Percentiles rank a stretch among this genome's conserved stretches.
Conservation (phyloP, 768 basidiomycete genomes). For the Amanita exitialis region DNA sequence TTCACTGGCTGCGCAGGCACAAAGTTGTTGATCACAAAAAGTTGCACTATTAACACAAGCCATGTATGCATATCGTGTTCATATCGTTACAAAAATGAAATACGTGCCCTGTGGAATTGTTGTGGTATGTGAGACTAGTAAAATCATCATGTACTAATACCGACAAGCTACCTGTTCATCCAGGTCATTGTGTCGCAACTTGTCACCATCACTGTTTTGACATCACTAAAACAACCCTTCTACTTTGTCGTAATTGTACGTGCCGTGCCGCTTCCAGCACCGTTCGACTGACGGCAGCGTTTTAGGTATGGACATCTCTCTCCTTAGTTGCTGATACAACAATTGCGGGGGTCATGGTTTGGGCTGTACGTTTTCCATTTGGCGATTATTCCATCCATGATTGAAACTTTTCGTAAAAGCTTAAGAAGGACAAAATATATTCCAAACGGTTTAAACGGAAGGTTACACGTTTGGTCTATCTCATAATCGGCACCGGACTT, state of each 20-base stretch:
- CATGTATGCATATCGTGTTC: constrained; percentile 22
- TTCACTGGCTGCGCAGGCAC: neutral
- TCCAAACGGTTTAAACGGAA: constrained; percentile 16
- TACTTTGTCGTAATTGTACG: neutral
- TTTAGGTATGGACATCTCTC: constrained; percentile 19
- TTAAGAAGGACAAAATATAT: constrained; percentile 15
- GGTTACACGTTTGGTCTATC: constrained; percentile 18
- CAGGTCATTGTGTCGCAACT: neutral
- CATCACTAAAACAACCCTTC: neutral
- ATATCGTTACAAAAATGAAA: constrained; percentile 15
- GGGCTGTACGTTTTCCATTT: constrained; percentile 15
- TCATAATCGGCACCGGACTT: constrained; percentile 24
- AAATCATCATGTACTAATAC: too few relatives aligned
- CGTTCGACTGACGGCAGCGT: neutral
- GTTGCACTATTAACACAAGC: neutral
- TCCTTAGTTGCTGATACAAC: constrained; percentile 20
- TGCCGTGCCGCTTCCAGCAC: neutral
- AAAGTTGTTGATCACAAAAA: neutral
- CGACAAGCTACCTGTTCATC: neutral
- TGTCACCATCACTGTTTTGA: neutral
- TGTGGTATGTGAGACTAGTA: neutral
- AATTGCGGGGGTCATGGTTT: constrained; percentile 21
- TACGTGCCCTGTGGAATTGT: constrained; percentile 6
- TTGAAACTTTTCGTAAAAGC: constrained; percentile 3
- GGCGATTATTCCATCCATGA: neutral